These are phyloP conservation scores for Eucalyptus camaldulensis DNA, from an alignment of 345 rosid species.

Conservation along the genomic window DNA sequence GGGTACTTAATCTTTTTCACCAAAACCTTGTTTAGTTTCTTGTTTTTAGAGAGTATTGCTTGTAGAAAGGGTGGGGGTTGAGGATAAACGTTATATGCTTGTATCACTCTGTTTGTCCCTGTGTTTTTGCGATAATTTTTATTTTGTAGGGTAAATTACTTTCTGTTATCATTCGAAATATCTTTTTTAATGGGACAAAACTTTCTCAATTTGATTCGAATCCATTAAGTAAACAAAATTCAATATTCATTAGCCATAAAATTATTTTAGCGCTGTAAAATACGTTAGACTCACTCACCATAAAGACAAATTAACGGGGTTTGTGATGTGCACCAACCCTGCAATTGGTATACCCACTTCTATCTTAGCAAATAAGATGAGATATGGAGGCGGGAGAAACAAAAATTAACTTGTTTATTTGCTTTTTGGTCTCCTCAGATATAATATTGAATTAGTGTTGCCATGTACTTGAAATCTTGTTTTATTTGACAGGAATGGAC, in stretches of 20 bases:
- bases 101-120: too few relatives aligned
- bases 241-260: neutral
- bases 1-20: neutral
- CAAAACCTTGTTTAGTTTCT: neutral
- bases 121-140: too few relatives aligned
- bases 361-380: too few relatives aligned
- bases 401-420: neutral
- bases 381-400: too few relatives aligned
- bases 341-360: too few relatives aligned
- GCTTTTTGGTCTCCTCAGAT: neutral
- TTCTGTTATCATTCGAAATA: neutral
- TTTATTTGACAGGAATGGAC: neutral
- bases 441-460: neutral
- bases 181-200: neutral
- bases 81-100: too few relatives aligned
- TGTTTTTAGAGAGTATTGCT: too few relatives aligned
- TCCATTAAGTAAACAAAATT: neutral
- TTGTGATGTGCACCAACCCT: too few relatives aligned
- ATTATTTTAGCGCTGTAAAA: too few relatives aligned
- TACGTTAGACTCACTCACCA: neutral
- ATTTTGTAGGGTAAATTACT: too few relatives aligned
- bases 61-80: too few relatives aligned
- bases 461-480: neutral
- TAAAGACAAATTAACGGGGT: too few relatives aligned
- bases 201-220: neutral